Percentiles rank a stretch among this genome's conserved stretches.
Conservation (phyloP, 2,329 filamentous ascomycete species). For the Penicillium decumbens region DNA sequence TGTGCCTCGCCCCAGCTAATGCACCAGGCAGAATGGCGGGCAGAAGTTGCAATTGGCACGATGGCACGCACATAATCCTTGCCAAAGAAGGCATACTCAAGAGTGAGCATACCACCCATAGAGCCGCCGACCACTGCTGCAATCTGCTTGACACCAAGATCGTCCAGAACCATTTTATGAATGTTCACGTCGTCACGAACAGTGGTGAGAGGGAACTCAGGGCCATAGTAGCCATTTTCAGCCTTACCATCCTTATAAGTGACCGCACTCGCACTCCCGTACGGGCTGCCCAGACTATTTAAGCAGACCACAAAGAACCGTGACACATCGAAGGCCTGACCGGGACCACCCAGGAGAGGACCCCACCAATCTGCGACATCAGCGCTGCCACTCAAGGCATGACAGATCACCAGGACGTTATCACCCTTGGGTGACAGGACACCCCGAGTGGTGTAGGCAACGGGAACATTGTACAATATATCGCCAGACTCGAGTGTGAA, state of each 20-base stretch:
- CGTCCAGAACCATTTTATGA: conserved; percentile 53
- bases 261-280: conserved; percentile 52
- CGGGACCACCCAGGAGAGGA: conserved; percentile 49
- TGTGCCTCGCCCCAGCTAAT: conserved; percentile 58
- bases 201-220: conserved; percentile 92
- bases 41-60: conserved; percentile 54
- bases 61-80: conserved; percentile 54
- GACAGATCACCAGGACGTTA: conserved; percentile 61
- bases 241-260: conserved; percentile 80
- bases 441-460: conserved; percentile 62
- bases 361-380: conserved; percentile 56
- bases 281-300: conserved; percentile 54
- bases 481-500: conserved; percentile 93
- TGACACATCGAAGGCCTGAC: conserved; percentile 52
- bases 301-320: conserved; percentile 53
- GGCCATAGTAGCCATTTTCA: conserved; percentile 74
- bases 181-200: conserved; percentile 88
- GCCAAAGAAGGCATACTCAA: conserved; percentile 66
- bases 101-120: conserved; percentile 56
- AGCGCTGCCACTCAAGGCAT: conserved; percentile 52
- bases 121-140: conserved; percentile 54
- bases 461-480: conserved; percentile 67
- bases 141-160: conserved; percentile 51
- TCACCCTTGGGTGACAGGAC: conserved; percentile 52
- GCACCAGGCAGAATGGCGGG: conserved; percentile 55